A percentile compares a stretch with the other conserved stretches of the same genome.
phyloP scores from a whole-genome alignment of 192 early-diverging fungal species.

The Backusella parvicylindrica region DNA sequence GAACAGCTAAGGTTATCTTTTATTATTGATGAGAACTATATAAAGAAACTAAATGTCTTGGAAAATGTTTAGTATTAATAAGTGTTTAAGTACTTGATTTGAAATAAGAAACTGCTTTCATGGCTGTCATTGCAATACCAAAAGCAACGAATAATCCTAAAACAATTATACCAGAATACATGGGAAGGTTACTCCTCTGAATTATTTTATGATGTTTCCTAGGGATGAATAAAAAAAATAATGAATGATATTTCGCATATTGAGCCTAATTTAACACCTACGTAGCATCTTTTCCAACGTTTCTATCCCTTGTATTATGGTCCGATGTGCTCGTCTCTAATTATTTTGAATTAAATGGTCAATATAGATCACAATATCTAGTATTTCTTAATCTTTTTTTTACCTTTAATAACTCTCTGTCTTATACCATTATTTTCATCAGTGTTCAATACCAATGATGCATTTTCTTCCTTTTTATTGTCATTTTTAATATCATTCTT shows the following conservation, averaged over 20 bases:
- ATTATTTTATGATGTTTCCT: neutral
- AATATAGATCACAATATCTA: neutral
- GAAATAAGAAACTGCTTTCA: neutral
- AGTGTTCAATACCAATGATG: neutral
- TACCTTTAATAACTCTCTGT: neutral
- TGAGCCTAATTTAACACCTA: neutral
- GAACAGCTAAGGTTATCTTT: neutral
- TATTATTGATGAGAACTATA: neutral
- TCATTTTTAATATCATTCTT: neutral
- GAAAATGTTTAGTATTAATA: neutral
- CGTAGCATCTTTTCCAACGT: neutral
- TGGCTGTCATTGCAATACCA: neutral
- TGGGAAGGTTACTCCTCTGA: neutral
- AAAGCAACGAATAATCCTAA: neutral
- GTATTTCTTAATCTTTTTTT: neutral
- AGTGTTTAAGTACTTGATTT: neutral
- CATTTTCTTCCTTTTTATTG: neutral
- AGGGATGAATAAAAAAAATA: neutral
- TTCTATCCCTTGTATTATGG: neutral
- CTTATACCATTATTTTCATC: neutral
- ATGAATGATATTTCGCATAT: neutral
- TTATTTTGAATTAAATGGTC: neutral
- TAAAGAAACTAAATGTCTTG: neutral
- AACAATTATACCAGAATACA: neutral
- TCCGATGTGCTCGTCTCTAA: neutral